Evolutionary conservation across 2,329 filamentous ascomycete species (phyloP).

Genomic region (Verruconis gallopava): DNA sequence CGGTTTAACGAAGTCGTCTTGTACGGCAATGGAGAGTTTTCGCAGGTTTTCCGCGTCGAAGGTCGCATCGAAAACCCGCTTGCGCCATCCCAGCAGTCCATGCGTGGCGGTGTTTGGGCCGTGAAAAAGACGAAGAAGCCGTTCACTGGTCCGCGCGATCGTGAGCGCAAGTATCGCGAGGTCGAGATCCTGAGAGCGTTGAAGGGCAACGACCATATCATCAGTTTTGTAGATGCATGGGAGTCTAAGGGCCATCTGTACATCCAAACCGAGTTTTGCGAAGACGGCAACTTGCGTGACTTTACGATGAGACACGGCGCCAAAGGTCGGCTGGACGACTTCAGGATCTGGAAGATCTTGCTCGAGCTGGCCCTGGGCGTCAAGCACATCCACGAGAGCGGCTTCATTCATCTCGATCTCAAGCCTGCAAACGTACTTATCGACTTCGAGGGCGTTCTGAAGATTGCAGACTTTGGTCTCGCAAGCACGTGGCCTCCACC

Average conservation of each 20-base stretch:
- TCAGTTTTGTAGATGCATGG: slow-evolving; percentile 79
- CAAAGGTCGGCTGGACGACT: slow-evolving; percentile 83
- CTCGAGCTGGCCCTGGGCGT: slow-evolving; percentile 74
- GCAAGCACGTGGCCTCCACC: slow-evolving; percentile 68
- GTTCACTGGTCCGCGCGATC: slow-evolving; percentile 64
- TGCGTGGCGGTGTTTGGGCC: slow-evolving; percentile 51
- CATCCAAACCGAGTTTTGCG: slow-evolving; percentile 95
- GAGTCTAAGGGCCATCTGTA: slow-evolving; percentile 76
- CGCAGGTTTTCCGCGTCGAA: slow-evolving; percentile 73
- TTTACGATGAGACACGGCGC: slow-evolving; percentile 75
- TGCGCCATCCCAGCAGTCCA: slow-evolving; percentile 16
- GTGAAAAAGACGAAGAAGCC: slow-evolving; percentile 87
- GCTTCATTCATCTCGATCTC: slow-evolving; percentile 73
- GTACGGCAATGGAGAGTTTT: slow-evolving; percentile 84
- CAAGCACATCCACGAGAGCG: slow-evolving; percentile 76
- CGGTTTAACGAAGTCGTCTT: slow-evolving; percentile 72
- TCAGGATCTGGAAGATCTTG: slow-evolving; percentile 96
- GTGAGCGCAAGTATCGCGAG: slow-evolving; percentile 73
- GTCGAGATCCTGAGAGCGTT: slow-evolving; percentile 68
- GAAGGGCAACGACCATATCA: slow-evolving; percentile 67
- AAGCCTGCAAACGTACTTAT: slow-evolving; percentile 80
- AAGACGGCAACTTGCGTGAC: slow-evolving; percentile 77
- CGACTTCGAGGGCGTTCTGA: slow-evolving; percentile 66
- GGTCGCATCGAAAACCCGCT: slow-evolving; percentile 25
- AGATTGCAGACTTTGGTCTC: slow-evolving; percentile 78